A percentile compares a stretch with the other conserved stretches of the same genome.
These are phyloP conservation scores for Fusarium sp. DNA, from an alignment of 2,329 filamentous ascomycete species.

Conservation along the genomic window DNA sequence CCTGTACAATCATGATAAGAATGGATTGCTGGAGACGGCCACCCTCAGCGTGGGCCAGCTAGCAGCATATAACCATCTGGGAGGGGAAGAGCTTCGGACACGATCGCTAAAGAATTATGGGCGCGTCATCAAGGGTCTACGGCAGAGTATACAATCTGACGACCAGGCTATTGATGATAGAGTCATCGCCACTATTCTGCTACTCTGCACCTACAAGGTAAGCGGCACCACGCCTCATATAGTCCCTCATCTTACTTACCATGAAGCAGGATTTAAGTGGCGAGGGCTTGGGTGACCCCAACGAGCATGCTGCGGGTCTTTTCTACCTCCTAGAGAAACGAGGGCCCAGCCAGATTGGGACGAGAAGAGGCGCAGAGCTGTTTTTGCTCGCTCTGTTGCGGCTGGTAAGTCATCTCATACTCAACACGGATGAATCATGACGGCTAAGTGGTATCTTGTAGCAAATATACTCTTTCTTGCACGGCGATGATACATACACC, in stretches of 20 bases:
- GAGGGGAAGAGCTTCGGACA: constrained; percentile 43
- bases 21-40: constrained; percentile 47
- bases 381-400: constrained; percentile 47
- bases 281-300: constrained; percentile 44
- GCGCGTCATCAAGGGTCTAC: constrained; percentile 45
- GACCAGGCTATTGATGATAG: constrained; percentile 46
- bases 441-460: background rate
- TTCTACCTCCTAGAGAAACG: constrained; percentile 50
- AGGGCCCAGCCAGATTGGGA: constrained; percentile 48
- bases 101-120: constrained; percentile 48
- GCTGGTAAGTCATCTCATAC: constrained; percentile 40
- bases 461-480: constrained; percentile 51
- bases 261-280: constrained; percentile 47
- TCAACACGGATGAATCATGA: accelerated
- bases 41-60: constrained; percentile 51
- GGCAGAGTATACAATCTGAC: constrained; percentile 43
- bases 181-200: constrained; percentile 46
- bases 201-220: constrained; percentile 49
- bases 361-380: constrained; percentile 46
- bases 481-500: constrained; percentile 47
- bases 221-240: background rate
- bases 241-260: background rate
- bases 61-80: constrained; percentile 50
- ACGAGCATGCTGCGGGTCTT: constrained; percentile 49
- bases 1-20: constrained; percentile 43